Base-by-base conservation (phyloP, 495 filamentous ascomycete genomes). In the Aspergillus funiculosus region DNA sequence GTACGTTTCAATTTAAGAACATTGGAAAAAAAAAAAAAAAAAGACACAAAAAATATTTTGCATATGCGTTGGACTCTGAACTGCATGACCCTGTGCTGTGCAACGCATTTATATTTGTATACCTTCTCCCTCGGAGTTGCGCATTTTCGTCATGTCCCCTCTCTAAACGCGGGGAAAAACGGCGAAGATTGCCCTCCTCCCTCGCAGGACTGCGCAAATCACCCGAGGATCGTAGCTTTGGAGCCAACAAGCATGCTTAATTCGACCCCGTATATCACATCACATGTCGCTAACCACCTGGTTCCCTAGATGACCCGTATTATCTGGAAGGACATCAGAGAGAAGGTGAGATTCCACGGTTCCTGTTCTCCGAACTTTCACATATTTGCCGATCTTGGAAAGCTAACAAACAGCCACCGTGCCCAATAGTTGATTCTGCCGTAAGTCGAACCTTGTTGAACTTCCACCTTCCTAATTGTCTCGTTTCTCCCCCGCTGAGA, bases 241-340 rank as follows among this genome's bases (percentile, higher is more conserved):
- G 39, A 28, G 30, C 47, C 51, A 53, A 57, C 48, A 37, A 43
- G 28, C 39, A 28, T 34, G 28, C 34, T 19, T 35, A 41, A 13
- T 39, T n/a, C n/a, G n/a, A n/a, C n/a, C 13, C 34, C 28, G 29
- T 31, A n/a, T 37, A 7, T 5, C 14, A 37, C 11, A 10, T 50
- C 44, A 52, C 55, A 54, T 53, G 55, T 52, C 41, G 54, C 63
- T 67, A 48, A 67, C 51, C 32, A 45, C 31, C 38, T 27, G 39
- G 24, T 30, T 19, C 13, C 46, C 40, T 66, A 75, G 80, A 98
- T 98, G 92, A 98, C 92, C 48, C 78, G 92, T 58, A 89, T 98
- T 57, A 98, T 98, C 72, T 98, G 92, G 92, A 73, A 96, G 72
- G 82, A 88, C 60, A 98, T 98, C 75, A 94, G 95, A 75, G 81